Base-by-base conservation (phyloP, 768 basidiomycete genomes). In the Lyophyllum decastes region DNA sequence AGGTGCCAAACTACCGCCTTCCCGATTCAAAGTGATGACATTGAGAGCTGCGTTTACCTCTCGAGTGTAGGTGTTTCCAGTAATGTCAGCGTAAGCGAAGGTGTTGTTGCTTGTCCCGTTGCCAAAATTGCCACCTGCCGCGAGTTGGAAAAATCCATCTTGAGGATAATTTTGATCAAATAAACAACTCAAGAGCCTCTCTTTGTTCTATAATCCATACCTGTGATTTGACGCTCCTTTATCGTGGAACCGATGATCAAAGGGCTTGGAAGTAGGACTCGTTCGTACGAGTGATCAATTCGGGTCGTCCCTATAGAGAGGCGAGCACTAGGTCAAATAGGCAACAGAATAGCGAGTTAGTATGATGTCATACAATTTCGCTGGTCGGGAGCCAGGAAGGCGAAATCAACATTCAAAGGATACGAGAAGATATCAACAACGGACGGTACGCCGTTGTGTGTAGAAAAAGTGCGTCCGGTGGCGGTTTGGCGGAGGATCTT, bases 31-130 rank as follows among this genome's bases (percentile, higher is more conserved):
- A 4, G 83, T 82, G 64, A 92, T 87, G 64, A 76, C 78, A 65
- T 86, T 81, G 61, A 82, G 74, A 2, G 80, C 81, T 2, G 88
- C 86, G 58, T 83, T 76, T 53, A 92, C 89, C 22, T 73, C 64
- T 54, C 89, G 76, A 54, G 71, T 69, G 69, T 79, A 92, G 0
- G 88, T 88, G 69, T 91, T 86, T 49, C 84, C 86, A 6, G 71
- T 70, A 45, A 64, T 62, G 66, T 92, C 88, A 11, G 68, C 61
- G 66, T 90, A 93, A 33, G 68, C 70, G 70, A 92, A 86, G 0
- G 78, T 80, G 67, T 91, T 91, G 71, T 80, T 82, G 70, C 76
- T 89, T 6, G 86, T 88, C 26, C 89, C 89, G 54, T 89, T 89
- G 0, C 86, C 89, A 7, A 70, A 70, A 66, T 84, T 86, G 12